phyloP scores from a whole-genome alignment of 257 asterid species.

The Phtheirospermum japonicum region DNA sequence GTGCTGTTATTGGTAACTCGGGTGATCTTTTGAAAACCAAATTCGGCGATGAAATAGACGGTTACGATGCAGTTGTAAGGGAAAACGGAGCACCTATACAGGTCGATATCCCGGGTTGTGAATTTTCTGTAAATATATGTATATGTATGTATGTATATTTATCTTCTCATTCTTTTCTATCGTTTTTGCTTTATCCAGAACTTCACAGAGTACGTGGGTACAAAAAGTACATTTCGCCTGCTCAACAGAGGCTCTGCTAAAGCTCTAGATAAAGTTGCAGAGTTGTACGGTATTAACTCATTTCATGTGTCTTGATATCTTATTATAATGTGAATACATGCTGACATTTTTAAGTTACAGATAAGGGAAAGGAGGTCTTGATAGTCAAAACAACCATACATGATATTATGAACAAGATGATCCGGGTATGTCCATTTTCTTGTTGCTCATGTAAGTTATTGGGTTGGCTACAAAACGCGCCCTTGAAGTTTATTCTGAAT shows the following conservation, averaged over 20 bases:
- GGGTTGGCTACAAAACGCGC: not conserved
- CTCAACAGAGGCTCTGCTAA: constrained; percentile 98
- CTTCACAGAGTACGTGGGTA: constrained; percentile 79
- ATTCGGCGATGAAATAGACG: constrained; percentile 88
- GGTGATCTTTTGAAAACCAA: constrained; percentile 91
- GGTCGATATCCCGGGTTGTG: constrained; percentile 41
- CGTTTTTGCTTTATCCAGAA: constrained; percentile 50
- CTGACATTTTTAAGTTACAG: constrained; percentile 46
- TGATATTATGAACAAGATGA: constrained; percentile 96
- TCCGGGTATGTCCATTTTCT: constrained; percentile 52
- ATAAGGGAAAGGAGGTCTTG: constrained; percentile 87
- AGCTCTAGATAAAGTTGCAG: constrained; percentile 99
- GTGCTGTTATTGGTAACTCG: constrained; percentile 98
- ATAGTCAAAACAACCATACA: constrained; percentile 91
- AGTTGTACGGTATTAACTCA: constrained; percentile 72
- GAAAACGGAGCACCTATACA: constrained; percentile 98
- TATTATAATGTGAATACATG: constrained; percentile 21
- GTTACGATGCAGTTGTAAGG: constrained; percentile 75
- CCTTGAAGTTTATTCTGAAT: not conserved
- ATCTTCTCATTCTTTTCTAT: constrained; percentile 19
- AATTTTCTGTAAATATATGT: constrained; percentile 26
- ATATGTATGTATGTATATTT: not conserved
- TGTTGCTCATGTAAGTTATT: constrained; percentile 7
- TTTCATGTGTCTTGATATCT: constrained; percentile 29
- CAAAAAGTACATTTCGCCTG: constrained; percentile 93